A percentile compares a stretch with the other conserved stretches of the same genome.
These are phyloP conservation scores for Sinapis alba DNA, from an alignment of 441 rosid species.

Conservation along the genomic window DNA sequence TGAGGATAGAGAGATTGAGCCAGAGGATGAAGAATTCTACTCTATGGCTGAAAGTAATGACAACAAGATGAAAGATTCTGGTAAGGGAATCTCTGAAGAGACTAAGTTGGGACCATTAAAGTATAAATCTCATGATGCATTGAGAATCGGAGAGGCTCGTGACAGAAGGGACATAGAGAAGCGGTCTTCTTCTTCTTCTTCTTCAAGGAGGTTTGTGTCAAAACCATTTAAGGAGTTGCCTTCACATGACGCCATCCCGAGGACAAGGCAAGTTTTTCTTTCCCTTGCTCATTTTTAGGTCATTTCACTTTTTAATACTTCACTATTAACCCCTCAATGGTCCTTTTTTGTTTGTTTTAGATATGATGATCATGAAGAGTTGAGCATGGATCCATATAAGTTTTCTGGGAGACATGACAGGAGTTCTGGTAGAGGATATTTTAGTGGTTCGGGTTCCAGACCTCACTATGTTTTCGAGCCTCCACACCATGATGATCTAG, in stretches of 20 bases:
- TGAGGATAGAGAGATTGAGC: slow-evolving; percentile 33
- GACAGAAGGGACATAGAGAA: slow-evolving; percentile 42
- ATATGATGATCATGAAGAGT: slow-evolving; percentile 15
- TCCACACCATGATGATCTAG: slow-evolving; percentile 44
- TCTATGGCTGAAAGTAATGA: slow-evolving; percentile 39
- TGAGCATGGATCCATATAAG: slow-evolving; percentile 33
- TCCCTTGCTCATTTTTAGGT: neutral
- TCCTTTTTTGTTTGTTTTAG: slow-evolving; percentile 22
- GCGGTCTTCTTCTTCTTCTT: slow-evolving; percentile 18
- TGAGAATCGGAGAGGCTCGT: slow-evolving; percentile 30
- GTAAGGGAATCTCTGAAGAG: slow-evolving; percentile 28
- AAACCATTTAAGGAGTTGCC: slow-evolving; percentile 39
- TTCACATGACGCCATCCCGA: slow-evolving; percentile 27
- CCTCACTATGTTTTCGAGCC: slow-evolving; percentile 39
- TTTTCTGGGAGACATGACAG: slow-evolving; percentile 40
- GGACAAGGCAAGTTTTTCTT: slow-evolving; percentile 30
- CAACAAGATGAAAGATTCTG: slow-evolving; percentile 39
- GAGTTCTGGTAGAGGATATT: slow-evolving; percentile 43
- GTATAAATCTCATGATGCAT: slow-evolving; percentile 1
- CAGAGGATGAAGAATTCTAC: slow-evolving; percentile 41
- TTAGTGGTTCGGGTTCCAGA: slow-evolving; percentile 41
- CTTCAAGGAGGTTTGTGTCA: slow-evolving; percentile 35
- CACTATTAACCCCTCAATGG: neutral
- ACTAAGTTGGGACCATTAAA: neutral
- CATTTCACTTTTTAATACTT: neutral